Conservation (phyloP, 495 filamentous ascomycete genomes). For the Neurospora sp. region DNA sequence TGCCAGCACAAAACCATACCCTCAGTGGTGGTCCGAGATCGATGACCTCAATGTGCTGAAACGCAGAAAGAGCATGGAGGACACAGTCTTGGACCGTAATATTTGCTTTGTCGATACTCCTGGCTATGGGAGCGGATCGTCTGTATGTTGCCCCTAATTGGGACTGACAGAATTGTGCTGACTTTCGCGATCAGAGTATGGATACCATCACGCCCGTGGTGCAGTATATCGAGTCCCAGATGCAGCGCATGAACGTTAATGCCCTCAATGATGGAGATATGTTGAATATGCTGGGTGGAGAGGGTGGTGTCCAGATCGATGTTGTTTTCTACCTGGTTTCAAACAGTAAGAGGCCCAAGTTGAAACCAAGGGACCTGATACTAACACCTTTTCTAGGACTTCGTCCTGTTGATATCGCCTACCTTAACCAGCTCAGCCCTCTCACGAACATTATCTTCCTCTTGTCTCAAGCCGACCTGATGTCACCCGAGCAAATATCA, state of each 20-base stretch:
- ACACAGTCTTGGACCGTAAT: slow-evolving; percentile 82
- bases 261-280: slow-evolving; percentile 62
- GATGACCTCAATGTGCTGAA: slow-evolving; percentile 61
- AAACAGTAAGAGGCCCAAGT: slow-evolving; percentile 17
- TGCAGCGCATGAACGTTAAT: slow-evolving; percentile 53
- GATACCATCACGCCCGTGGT: slow-evolving; percentile 60
- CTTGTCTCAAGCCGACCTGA: slow-evolving; percentile 65
- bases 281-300: slow-evolving; percentile 69
- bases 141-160: slow-evolving; percentile 32
- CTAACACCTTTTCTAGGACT: slow-evolving; percentile 40
- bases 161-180: neutral
- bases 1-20: slow-evolving; percentile 89
- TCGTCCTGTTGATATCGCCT: slow-evolving; percentile 63
- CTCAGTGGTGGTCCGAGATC: slow-evolving; percentile 88
- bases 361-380: neutral
- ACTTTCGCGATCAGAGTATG: slow-evolving; percentile 31
- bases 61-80: slow-evolving; percentile 70
- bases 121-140: slow-evolving; percentile 53
- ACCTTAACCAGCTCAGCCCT: slow-evolving; percentile 61
- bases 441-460: slow-evolving; percentile 83
- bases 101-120: slow-evolving; percentile 92
- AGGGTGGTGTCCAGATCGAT: slow-evolving; percentile 84
- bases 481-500: slow-evolving; percentile 50
- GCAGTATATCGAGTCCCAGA: slow-evolving; percentile 66
- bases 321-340: slow-evolving; percentile 71